Evolutionary conservation across 805 yeast genomes (phyloP), one percentile per base, ranked within the genome.

Genomic region (Wickerhamomyces ciferrii): DNA sequence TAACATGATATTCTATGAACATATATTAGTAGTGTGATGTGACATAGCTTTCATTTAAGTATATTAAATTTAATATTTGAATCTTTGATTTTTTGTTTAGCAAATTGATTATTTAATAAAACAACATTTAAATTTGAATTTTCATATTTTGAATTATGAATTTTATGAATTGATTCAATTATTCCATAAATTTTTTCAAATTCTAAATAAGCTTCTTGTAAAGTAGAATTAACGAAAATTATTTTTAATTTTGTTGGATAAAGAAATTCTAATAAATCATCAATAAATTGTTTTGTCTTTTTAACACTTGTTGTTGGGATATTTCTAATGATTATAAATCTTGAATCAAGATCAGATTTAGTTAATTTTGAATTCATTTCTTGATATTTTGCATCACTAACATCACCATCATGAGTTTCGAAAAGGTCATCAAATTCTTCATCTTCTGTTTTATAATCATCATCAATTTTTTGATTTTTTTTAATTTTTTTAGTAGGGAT

Each of bases 141-240:
- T 1, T 43, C 35, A 32, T 48, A 52, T 9, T 17, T 23, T 13
- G 19, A 35, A 5, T 47, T 43, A 46, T 54, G 58, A 2, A 54
- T 14, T 4, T 15, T 5, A 10, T 41, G 23, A 2, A 50, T 21
- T 5, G 44, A 36, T 1, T n/a, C 31, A 4, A 27, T 5, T 27
- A 27, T 27, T 4, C 31, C 31, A 4, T 27, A 9, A 4, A 8
- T 14, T 10, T 9, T 27, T 13, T 8, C 11, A 14, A 27, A 27
- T 27, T 27, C 31, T 13, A 27, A 27, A 27, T 27, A 27, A 10
- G 31, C 31, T 27, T 27, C 31, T 4, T 13, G 31, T 10, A 8
- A 9, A 8, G 14, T 8, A 4, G 31, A 27, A 13, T 27, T 27
- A 4, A 27, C 31, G 11, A 4, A 27, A 13, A 14, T 14, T 4